A percentile compares a stretch with the other conserved stretches of the same genome.
Evolutionary conservation across 495 filamentous ascomycete genomes (phyloP).

Genomic region (Xylaria venustula): DNA sequence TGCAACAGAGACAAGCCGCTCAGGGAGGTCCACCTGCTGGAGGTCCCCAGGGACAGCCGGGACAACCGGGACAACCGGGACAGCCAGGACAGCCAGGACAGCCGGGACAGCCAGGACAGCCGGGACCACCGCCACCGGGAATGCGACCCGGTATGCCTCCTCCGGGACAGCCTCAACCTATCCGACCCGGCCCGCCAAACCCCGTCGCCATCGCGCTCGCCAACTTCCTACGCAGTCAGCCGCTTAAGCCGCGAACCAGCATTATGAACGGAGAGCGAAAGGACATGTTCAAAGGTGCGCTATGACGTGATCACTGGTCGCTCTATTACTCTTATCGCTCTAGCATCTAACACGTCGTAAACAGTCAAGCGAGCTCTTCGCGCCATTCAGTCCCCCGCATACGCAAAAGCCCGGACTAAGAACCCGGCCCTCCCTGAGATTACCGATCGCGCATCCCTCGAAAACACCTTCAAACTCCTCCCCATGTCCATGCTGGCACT

Average conservation of each 20-base stretch:
- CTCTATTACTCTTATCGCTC: not conserved
- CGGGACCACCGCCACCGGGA: slow-evolving; percentile 10
- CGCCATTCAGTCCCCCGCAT: slow-evolving; percentile 84
- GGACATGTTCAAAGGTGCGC: slow-evolving; percentile 91
- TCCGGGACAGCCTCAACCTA: slow-evolving; percentile 53
- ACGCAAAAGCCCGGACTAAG: slow-evolving; percentile 82
- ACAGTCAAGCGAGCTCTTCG: slow-evolving; percentile 95
- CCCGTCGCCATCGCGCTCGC: slow-evolving; percentile 88
- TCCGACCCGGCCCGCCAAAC: slow-evolving; percentile 72
- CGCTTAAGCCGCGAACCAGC: slow-evolving; percentile 86
- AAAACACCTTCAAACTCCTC: slow-evolving; percentile 92
- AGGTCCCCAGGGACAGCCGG: slow-evolving; percentile 51
- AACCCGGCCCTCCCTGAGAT: slow-evolving; percentile 86
- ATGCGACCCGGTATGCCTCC: slow-evolving; percentile 35
- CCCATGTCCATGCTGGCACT: slow-evolving; percentile 94
- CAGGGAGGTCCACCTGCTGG: slow-evolving; percentile 22
- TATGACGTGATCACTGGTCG: not conserved
- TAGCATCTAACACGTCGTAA: slow-evolving; percentile 7
- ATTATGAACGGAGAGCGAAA: slow-evolving; percentile 96
- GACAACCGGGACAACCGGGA: slow-evolving; percentile 47
- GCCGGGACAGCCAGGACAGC: slow-evolving; percentile 28
- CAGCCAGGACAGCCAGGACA: slow-evolving; percentile 12
- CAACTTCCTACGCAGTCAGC: slow-evolving; percentile 79
- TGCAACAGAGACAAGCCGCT: slow-evolving; percentile 48
- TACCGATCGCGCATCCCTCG: slow-evolving; percentile 78